Base-by-base conservation (phyloP, 139 green algal genomes). In the Ulvella scutata region DNA sequence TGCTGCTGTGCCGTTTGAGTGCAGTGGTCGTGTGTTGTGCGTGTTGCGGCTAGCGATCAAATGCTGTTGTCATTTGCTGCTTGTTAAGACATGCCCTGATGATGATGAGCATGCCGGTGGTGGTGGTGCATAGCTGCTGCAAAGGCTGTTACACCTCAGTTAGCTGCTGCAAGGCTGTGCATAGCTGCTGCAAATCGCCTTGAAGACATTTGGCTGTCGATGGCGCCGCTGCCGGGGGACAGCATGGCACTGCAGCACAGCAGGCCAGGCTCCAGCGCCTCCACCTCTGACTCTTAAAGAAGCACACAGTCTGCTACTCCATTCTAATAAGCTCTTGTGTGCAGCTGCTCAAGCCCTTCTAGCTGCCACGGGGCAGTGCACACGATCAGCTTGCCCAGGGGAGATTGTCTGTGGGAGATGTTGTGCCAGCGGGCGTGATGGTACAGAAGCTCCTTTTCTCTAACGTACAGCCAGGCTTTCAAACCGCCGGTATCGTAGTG, bases 301-400 rank as follows among this genome's bases (percentile, higher is more conserved):
- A 80, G 78, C 61, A 80, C 34, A 61, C 97, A 79, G 76, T 93
- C 88, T 9, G 62, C 17, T 59, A 94, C 90, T 21, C 90, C 91
- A 62, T 89, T 91, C 20, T 72, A 38, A n/a, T 38, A 37, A 44
- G 76, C 79, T 33, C 78, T 36, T 17, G 74, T 33, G 38, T 77
- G 43, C n/a, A 88, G 61, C 28, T 44, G 37, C 59, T 73, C 33
- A 43, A 90, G 78, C 20, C 77, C 61, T 0, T 37, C 40, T 2
- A 76, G 29, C 61, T 85, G 79, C 37, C 44, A 79, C 35, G 73
- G 80, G 43, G 33, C 33, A 34, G 7, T 7, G 13, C 20, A 85
- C 6, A 96, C 91, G 23, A 97, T 75, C 7, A 97, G 81, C 79
- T 97, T 97, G 62, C 87, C 87, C 2, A 88, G 43, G 2, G n/a